phyloP scores from a whole-genome alignment of 768 basidiomycete genomes.

The Mycena vulgaris region DNA sequence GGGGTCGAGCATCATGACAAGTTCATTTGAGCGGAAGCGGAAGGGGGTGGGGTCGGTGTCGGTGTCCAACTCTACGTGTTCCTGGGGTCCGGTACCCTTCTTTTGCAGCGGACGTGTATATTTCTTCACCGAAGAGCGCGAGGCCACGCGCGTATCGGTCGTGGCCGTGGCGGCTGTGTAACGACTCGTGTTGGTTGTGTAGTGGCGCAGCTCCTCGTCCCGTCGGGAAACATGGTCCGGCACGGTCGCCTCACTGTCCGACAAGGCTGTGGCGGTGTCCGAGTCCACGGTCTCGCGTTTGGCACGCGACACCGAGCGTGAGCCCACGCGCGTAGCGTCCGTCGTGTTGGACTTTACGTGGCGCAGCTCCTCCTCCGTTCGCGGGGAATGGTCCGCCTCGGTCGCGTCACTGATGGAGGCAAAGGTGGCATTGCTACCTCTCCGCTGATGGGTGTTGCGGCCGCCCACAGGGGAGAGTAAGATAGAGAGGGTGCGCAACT shows the following conservation, averaged over 20 bases:
- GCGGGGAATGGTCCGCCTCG: constrained; percentile 60
- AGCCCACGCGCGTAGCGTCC: constrained; percentile 53
- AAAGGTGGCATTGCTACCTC: constrained; percentile 71
- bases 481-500: constrained; percentile 69
- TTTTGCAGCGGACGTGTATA: no score
- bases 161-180: no score
- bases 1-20: constrained; percentile 92
- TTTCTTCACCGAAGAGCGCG: no score
- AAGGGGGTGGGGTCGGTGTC: constrained; percentile 80
- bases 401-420: constrained; percentile 62
- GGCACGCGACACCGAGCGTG: constrained; percentile 40
- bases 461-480: constrained; percentile 59
- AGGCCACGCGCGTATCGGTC: no score
- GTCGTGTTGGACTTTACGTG: constrained; percentile 58
- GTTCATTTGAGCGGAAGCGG: constrained; percentile 75
- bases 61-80: constrained; percentile 53
- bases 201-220: no score
- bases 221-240: no score
- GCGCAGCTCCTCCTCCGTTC: constrained; percentile 48
- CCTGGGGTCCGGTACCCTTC: constrained; percentile 41
- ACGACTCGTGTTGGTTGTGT: no score
- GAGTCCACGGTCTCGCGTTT: constrained; percentile 40
- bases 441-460: constrained; percentile 62
- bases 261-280: constrained; percentile 28
- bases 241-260: no score